Conservation (phyloP, 108 stramenopile species). For the Cyclotella distinguenda region DNA sequence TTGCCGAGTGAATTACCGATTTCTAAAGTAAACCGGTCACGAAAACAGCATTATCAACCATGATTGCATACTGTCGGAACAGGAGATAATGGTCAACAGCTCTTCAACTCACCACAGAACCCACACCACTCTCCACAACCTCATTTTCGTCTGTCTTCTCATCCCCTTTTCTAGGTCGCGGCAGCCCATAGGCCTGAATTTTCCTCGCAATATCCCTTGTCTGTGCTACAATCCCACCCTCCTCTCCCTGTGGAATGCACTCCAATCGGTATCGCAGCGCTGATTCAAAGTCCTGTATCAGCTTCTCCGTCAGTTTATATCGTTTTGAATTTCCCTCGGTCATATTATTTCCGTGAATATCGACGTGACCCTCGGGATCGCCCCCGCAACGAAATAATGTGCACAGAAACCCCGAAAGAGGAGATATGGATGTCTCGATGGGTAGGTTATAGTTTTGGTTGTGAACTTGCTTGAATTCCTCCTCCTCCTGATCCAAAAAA, state of each 20-base stretch:
- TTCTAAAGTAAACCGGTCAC: not conserved
- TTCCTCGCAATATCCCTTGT: slow-evolving; percentile 32
- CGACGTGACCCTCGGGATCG: not conserved
- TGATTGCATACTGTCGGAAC: not conserved
- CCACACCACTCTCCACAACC: not conserved
- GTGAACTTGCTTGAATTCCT: not conserved
- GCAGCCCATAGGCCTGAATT: slow-evolving; percentile 39
- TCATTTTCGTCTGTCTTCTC: not conserved
- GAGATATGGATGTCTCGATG: too few species aligned
- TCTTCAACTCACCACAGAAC: slow-evolving; percentile 1
- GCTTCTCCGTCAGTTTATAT: slow-evolving; percentile 26
- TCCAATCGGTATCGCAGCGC: slow-evolving; percentile 29
- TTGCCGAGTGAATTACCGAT: not conserved
- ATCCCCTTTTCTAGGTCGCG: not conserved
- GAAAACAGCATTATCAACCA: not conserved
- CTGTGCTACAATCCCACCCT: slow-evolving; percentile 9
- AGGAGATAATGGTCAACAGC: not conserved
- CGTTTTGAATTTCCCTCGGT: not conserved
- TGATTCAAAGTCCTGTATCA: slow-evolving; percentile 21
- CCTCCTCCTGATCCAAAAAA: not conserved
- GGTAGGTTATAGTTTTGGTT: too few species aligned
- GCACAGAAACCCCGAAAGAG: not conserved
- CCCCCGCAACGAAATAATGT: slow-evolving; percentile 6
- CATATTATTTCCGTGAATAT: not conserved
- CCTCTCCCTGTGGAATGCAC: slow-evolving; percentile 13